A percentile compares a stretch with the other conserved stretches of the same genome.
Evolutionary conservation across 768 basidiomycete genomes (phyloP).

Genomic region (Suillus sp.): DNA sequence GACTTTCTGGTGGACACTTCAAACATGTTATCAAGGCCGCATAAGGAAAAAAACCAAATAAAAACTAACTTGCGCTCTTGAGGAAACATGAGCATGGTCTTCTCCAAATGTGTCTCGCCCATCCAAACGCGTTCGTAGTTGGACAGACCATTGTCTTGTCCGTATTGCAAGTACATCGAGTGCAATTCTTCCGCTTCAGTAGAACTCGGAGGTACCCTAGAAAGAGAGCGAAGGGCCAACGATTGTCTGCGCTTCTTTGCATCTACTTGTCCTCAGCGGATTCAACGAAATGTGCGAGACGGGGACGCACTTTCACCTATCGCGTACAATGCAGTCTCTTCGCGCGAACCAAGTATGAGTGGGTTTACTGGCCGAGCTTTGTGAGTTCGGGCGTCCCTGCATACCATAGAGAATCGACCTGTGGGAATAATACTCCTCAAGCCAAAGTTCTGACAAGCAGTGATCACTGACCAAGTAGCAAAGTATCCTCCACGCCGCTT

Average conservation of each 20-base stretch:
- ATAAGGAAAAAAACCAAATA: neutral
- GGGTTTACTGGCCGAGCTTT: conserved; percentile 65
- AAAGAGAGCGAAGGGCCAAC: conserved; percentile 58
- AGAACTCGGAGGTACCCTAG: conserved; percentile 73
- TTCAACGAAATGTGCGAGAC: neutral
- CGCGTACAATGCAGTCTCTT: conserved; percentile 61
- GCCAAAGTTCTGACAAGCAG: conserved; percentile 8
- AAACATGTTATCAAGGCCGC: conserved; percentile 5
- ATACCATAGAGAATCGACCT: conserved; percentile 96
- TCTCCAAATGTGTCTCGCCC: conserved; percentile 71
- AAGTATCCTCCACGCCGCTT: conserved; percentile 56
- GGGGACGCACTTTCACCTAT: conserved; percentile 67
- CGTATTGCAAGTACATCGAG: conserved; percentile 63
- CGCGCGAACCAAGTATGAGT: conserved; percentile 56
- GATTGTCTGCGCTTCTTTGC: conserved; percentile 61
- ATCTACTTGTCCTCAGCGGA: conserved; percentile 37
- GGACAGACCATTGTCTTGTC: conserved; percentile 37
- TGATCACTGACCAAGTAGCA: conserved; percentile 54
- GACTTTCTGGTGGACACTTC: conserved; percentile 77
- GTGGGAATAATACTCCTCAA: neutral
- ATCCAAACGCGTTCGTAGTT: conserved; percentile 63
- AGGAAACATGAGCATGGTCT: conserved; percentile 79
- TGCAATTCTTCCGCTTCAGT: conserved; percentile 71
- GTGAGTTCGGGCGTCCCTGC: conserved; percentile 68
- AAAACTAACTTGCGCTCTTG: conserved; percentile 75